Percentiles rank a stretch among this genome's conserved stretches.
These are phyloP conservation scores for Lasiosphaeris hirsuta DNA, from an alignment of 495 filamentous ascomycete species.

Conservation along the genomic window DNA sequence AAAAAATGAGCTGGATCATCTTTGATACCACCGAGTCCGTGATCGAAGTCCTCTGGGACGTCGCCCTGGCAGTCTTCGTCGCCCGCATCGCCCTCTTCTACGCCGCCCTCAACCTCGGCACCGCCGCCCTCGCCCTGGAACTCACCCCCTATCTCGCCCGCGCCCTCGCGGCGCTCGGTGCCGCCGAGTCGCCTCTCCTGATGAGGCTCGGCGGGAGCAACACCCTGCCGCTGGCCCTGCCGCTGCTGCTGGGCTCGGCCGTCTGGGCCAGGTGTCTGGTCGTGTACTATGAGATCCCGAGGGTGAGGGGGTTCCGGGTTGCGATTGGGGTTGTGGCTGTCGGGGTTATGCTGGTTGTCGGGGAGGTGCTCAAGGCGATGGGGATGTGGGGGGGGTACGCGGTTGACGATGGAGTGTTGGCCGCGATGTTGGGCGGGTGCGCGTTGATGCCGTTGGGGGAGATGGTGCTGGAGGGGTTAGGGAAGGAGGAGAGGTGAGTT, in stretches of 20 bases:
- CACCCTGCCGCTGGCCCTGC: conserved; percentile 2
- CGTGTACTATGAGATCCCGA: conserved; percentile 24
- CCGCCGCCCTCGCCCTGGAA: background rate
- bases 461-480: background rate
- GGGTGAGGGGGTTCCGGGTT: conserved; percentile 19
- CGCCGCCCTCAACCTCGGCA: conserved; percentile 16
- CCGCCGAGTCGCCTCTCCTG: background rate
- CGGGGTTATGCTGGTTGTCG: conserved; percentile 10
- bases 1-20: conserved; percentile 8
- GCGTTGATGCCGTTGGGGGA: conserved; percentile 1
- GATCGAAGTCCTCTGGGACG: conserved; percentile 35
- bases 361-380: conserved; percentile 10
- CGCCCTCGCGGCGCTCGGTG: conserved; percentile 1
- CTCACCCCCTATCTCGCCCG: conserved; percentile 3
- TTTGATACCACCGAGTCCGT: conserved; percentile 30
- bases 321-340: conserved; percentile 19
- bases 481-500: background rate
- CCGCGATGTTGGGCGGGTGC: background rate
- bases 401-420: background rate
- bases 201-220: no score
- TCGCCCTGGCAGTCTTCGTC: conserved; percentile 32
- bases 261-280: conserved; percentile 17
- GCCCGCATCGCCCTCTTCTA: conserved; percentile 27
- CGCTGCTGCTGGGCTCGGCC: conserved; percentile 10
- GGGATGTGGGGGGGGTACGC: conserved; percentile 9